These are phyloP conservation scores for Colletotrichum trifolii DNA, from an alignment of 2,329 filamentous ascomycete genomes.

Conservation along the genomic window DNA sequence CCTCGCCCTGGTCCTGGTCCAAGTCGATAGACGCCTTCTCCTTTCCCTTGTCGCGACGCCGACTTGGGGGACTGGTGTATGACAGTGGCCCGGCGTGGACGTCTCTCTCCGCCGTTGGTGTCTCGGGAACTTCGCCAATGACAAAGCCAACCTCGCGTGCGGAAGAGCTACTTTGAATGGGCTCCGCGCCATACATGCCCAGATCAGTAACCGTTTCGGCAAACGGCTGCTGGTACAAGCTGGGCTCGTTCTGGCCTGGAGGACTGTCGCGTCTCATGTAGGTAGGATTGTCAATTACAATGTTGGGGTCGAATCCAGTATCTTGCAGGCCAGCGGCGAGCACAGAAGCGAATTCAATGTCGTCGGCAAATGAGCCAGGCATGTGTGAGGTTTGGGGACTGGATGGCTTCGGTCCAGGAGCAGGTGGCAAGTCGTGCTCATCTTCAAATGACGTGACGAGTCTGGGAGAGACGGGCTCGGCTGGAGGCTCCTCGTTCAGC, in stretches of 20 bases:
- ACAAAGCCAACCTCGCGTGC: slow-evolving; percentile 55
- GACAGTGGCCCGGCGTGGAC: slow-evolving; percentile 34
- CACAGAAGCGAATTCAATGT: slow-evolving; percentile 76
- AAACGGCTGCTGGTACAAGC: slow-evolving; percentile 61
- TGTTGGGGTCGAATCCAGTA: slow-evolving; percentile 77
- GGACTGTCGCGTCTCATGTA: slow-evolving; percentile 74
- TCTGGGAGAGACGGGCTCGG: slow-evolving; percentile 1
- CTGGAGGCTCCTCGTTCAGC: background rate
- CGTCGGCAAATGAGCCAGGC: slow-evolving; percentile 74
- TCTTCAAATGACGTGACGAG: slow-evolving; percentile 48
- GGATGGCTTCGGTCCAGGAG: slow-evolving; percentile 67
- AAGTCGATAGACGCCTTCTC: slow-evolving; percentile 37
- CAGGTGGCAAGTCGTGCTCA: slow-evolving; percentile 57
- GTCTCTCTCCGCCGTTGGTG: slow-evolving; percentile 41
- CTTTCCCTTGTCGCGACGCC: slow-evolving; percentile 39
- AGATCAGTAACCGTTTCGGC: slow-evolving; percentile 60
- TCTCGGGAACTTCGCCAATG: slow-evolving; percentile 59
- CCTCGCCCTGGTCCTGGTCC: slow-evolving; percentile 28
- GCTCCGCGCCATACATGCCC: slow-evolving; percentile 48
- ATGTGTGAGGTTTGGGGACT: slow-evolving; percentile 62
- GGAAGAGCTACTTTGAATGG: slow-evolving; percentile 38
- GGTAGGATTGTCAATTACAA: slow-evolving; percentile 73
- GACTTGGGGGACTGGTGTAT: slow-evolving; percentile 42
- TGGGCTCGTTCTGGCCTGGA: slow-evolving; percentile 65
- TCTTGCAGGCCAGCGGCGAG: slow-evolving; percentile 75